Base-by-base conservation (phyloP, 1,284 basidiomycete genomes). In the Tilletia setariae region DNA sequence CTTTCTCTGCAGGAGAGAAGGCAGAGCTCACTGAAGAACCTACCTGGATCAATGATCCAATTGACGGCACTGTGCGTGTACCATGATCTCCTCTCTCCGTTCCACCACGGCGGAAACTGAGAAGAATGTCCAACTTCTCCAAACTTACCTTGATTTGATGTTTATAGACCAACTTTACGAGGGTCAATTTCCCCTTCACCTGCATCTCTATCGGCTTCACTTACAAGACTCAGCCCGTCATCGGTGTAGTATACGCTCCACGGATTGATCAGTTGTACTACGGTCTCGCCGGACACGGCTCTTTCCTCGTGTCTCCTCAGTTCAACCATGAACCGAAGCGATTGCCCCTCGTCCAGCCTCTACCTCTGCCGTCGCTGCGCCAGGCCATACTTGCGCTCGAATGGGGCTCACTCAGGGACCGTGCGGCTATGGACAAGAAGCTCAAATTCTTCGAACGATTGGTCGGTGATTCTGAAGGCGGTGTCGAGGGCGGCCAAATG, bases 201-300 rank as follows among this genome's bases (percentile, higher is more conserved):
- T 93, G 91, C 83, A 91, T 95, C 78, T 95, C 93, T 21, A 88
- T 98, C 68, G 95, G 94, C 1, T 86, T 98, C 74, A 90, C 95
- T 70, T 89, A 91, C 83, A 86, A 90, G 72, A 89, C 89, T 72
- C 86, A 87, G 15, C 92, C 95, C 3, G 87, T 92, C 6, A 86
- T 98, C 23, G 95, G 84, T 62, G 83, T 68, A 53, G 79, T 81
- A 0, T 77, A 23, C 13, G 47, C 43, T 51, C 51, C 42, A 28
- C 21, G 46, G 11, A n/a, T 44, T 68, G 62, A 79, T 49, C 66
- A 66, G n/a, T 76, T 92, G 87, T 97, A 93, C 85, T 90, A 89
- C 25, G 94, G 88, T 1, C 85, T 90, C 49, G 87, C 88, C 81
- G 91, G 90, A 6, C 87, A 89, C 67, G 94, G 95, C 32, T 89